Base-by-base conservation (phyloP, 2,329 filamentous ascomycete species). In the Exserohilum turcica region DNA sequence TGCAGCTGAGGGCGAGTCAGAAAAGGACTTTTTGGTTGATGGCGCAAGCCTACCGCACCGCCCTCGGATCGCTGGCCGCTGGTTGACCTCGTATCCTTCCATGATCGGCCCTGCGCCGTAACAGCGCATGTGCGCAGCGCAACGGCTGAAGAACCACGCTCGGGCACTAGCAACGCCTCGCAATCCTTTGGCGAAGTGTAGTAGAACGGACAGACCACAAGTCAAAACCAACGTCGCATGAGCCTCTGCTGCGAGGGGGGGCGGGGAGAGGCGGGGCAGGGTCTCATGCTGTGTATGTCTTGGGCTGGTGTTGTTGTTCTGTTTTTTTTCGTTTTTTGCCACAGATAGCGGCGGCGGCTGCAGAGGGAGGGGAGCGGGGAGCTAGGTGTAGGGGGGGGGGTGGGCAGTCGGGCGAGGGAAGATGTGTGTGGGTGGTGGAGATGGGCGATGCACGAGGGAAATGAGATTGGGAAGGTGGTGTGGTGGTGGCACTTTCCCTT, bases 101-200 rank as follows among this genome's bases (percentile, higher is more conserved):
- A 43, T 47, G 49, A 54, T 57, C 45, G 45, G 21, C 36, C 33
- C 45, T 56, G 51, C 15, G 39, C 50, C 47, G 54, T 47, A 33
- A 31, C 48, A 43, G 32, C 50, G 39, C 48, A 46, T 40, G 16
- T 49, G 58, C 56, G 53, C 47, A 33, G 58, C 48, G 53, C 47
- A 33, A 60, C 48, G 46, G 55, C 52, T 54, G 57, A 50, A 54
- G 39, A 52, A 55, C 55, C 50, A 52, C 45, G 40, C 40, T 58
- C 64, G 64, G 65, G 64, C 65, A 63, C 67, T 70, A 70, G 60
- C 52, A 62, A 52, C 70, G 67, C 68, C 65, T 65, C 65, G 57
- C 59, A 57, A 66, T 70, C 63, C 69, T 67, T 56, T 58, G 46
- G 60, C 59, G 55, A 54, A 15, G 58, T 50, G 52, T 39, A 48